phyloP scores from a whole-genome alignment of 2,329 filamentous ascomycete species.

The Pseudogymnoascus sp. region DNA sequence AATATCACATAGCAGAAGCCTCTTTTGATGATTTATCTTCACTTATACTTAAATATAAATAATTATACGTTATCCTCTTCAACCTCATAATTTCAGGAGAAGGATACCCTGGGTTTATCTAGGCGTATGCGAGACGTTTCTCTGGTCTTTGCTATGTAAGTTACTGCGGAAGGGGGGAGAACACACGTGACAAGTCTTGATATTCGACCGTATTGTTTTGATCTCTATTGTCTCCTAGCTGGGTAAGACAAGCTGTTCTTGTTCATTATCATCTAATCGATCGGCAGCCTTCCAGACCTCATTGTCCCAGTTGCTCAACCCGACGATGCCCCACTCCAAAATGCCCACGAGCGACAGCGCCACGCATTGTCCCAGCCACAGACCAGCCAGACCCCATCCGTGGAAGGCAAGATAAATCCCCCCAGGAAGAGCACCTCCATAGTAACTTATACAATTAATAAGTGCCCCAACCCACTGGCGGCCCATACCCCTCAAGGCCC shows the following conservation, averaged over 20 bases:
- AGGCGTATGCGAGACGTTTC: not conserved
- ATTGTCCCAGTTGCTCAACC: conserved; percentile 66
- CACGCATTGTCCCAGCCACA: conserved; percentile 80
- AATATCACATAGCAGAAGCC: not conserved
- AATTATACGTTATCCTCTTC: not conserved
- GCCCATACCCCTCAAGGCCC: conserved; percentile 75
- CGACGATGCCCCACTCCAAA: conserved; percentile 73
- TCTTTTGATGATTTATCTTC: not conserved
- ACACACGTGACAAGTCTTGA: not conserved
- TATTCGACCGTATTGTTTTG: not conserved
- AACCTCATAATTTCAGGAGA: not conserved
- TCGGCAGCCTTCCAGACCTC: conserved; percentile 66
- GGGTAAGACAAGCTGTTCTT: conserved; percentile 15
- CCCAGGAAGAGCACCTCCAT: conserved; percentile 70
- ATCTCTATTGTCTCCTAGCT: not conserved
- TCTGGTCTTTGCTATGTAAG: not conserved
- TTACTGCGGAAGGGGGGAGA: not conserved
- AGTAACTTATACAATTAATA: conserved; percentile 79
- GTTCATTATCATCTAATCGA: conserved; percentile 51
- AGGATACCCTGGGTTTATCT: not conserved
- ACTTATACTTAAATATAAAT: not conserved
- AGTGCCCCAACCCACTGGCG: conserved; percentile 76
- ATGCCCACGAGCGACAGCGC: conserved; percentile 73
- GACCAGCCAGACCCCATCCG: conserved; percentile 70
- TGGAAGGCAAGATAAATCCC: conserved; percentile 81